phyloP scores from a whole-genome alignment of 2,329 filamentous ascomycete species.

The Tolypocladium album region DNA sequence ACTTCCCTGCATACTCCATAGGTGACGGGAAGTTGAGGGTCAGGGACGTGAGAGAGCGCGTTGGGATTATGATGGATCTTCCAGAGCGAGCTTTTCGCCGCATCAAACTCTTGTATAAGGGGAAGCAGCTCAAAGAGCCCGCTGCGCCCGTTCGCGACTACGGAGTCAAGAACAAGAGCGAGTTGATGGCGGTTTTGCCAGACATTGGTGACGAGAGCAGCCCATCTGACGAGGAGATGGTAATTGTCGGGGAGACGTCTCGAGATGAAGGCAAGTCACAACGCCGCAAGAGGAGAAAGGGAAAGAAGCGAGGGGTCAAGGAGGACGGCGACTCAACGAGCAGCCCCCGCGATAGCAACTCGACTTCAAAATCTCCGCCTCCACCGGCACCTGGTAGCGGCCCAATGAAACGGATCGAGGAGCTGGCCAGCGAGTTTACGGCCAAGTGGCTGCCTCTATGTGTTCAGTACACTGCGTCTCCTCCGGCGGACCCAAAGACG shows the following conservation, averaged over 20 bases:
- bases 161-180: conserved; percentile 49
- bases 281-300: conserved; percentile 26
- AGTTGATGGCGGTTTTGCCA: conserved; percentile 40
- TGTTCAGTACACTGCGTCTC: conserved; percentile 46
- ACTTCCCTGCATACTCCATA: conserved; percentile 67
- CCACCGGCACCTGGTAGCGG: conserved; percentile 21
- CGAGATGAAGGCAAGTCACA: conserved; percentile 21
- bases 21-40: conserved; percentile 61
- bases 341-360: conserved; percentile 33
- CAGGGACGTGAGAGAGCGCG: conserved; percentile 55
- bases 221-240: conserved; percentile 32
- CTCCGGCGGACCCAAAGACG: conserved; percentile 58
- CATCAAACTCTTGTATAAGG: conserved; percentile 65
- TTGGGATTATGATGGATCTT: conserved; percentile 54
- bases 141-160: conserved; percentile 47
- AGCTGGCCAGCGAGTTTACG: conserved; percentile 54
- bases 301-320: conserved; percentile 31
- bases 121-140: conserved; percentile 57
- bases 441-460: conserved; percentile 55
- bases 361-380: conserved; percentile 21
- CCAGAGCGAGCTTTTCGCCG: conserved; percentile 37
- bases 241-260: conserved; percentile 33
- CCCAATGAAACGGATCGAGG: conserved; percentile 47
- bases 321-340: conserved; percentile 28
- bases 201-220: conserved; percentile 25